Evolutionary conservation across 2,329 filamentous ascomycete species (phyloP).

Genomic region (Cordyceps pruinosa): DNA sequence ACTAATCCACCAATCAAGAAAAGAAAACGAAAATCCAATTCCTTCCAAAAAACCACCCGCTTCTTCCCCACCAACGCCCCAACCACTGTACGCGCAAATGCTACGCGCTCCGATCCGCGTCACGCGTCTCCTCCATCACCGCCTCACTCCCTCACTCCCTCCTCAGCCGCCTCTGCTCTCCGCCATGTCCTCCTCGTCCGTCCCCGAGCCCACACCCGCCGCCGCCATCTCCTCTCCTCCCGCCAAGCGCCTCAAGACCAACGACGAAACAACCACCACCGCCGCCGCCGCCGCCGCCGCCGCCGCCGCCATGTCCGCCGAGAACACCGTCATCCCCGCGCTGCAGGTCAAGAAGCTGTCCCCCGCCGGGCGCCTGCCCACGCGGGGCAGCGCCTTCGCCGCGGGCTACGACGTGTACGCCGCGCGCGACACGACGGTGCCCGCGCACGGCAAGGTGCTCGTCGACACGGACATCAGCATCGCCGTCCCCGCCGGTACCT

Average conservation of each 20-base stretch:
- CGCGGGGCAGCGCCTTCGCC: slow-evolving; percentile 79
- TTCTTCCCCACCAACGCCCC: neutral
- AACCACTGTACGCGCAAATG: neutral
- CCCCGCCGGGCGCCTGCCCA: slow-evolving; percentile 71
- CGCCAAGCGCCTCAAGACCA: slow-evolving; percentile 71
- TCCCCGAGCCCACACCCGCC: slow-evolving; percentile 20
- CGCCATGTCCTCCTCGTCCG: neutral
- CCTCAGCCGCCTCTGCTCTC: neutral
- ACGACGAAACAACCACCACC: slow-evolving; percentile 26
- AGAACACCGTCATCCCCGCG: slow-evolving; percentile 43
- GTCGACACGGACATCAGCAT: slow-evolving; percentile 90
- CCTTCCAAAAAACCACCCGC: too few relatives aligned
- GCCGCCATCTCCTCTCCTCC: slow-evolving; percentile 60
- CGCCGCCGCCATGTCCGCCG: slow-evolving; percentile 29
- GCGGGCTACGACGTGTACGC: slow-evolving; percentile 94
- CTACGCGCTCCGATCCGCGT: slow-evolving; percentile 6
- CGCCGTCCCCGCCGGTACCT: slow-evolving; percentile 83
- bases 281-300: slow-evolving; percentile 22
- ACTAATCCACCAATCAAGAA: too few relatives aligned
- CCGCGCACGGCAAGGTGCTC: slow-evolving; percentile 73
- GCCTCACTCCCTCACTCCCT: neutral
- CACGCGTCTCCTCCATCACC: slow-evolving; percentile 3
- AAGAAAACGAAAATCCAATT: too few relatives aligned
- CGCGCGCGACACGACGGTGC: slow-evolving; percentile 66
- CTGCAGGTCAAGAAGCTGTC: slow-evolving; percentile 86